Base-by-base conservation (phyloP, 345 rosid species). In the Pistacia integerrima region DNA sequence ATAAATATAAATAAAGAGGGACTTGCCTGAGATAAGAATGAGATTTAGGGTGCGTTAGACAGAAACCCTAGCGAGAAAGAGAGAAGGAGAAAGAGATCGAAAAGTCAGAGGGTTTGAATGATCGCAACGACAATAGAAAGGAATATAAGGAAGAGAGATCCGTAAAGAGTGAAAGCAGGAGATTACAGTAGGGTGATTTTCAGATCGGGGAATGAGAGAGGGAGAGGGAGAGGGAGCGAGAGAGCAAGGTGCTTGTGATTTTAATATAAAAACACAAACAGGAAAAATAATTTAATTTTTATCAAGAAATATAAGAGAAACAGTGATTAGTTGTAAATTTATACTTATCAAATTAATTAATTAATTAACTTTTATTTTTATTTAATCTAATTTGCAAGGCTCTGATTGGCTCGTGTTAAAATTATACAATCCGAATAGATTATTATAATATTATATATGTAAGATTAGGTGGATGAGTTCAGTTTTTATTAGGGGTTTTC, bases 61-160 rank as follows among this genome's bases (percentile, higher is more conserved):
- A 25, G 66, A 85, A 88, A 85, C 91, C 91, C 89, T 87, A 87
- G 84, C 12, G 67, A 62, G 58, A 38, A 58, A 88, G 79, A 33
- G 67, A 66, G 66, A 33, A 54, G 5, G 5, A 67, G 14, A 49
- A n/a, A 38, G 56, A 35, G 18, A 73, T 63, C 69, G 74, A 62
- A n/a, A 77, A 51, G 64, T 84, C 69, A 66, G 69, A 62, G 77
- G 71, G 18, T 46, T 64, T 9, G 48, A 17, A 59, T 56, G 86
- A 84, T 81, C 84, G 72, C 49, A 38, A 63, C 8, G 46, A 67
- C 30, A 51, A 44, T 46, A 54, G 65, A 46, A 12, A 48, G 51
- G 61, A 49, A 41, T 1, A 36, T 3, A 41, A 41, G 0, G 9
- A 60, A 44, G 74, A 70, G 63, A 57, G 78, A 77, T 72, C 83